These are phyloP conservation scores for Vanrija pseudolonga DNA, from an alignment of 1,284 basidiomycete genomes.

Conservation along the genomic window DNA sequence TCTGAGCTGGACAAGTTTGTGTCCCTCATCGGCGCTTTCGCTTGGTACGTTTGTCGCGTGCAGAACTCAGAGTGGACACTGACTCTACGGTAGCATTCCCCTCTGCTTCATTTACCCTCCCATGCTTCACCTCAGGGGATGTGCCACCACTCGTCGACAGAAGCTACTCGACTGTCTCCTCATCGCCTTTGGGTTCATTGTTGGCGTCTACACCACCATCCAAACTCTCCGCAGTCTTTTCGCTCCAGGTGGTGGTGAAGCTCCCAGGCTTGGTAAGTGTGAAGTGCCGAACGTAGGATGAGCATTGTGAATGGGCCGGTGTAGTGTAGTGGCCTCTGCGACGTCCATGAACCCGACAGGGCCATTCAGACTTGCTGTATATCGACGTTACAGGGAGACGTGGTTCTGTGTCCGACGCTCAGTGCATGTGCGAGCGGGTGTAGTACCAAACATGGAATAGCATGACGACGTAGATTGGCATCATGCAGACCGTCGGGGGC, in stretches of 20 bases:
- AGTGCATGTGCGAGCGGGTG: too few species aligned
- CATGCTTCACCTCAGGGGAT: slow-evolving; percentile 86
- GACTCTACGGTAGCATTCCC: slow-evolving; percentile 63
- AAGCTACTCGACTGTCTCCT: slow-evolving; percentile 72
- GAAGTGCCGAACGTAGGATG: slow-evolving; percentile 21
- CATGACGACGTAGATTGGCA: too few species aligned
- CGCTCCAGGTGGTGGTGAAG: slow-evolving; percentile 20
- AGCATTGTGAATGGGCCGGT: background rate
- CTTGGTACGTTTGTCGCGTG: slow-evolving; percentile 65
- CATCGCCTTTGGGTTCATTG: slow-evolving; percentile 75
- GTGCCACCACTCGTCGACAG: slow-evolving; percentile 67
- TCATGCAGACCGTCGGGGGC: too few species aligned
- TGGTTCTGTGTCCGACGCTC: too few species aligned
- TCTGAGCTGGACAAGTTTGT: slow-evolving; percentile 96
- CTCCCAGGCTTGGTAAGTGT: slow-evolving; percentile 40
- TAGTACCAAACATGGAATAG: too few species aligned
- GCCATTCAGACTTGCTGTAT: too few species aligned
- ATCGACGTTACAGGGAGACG: too few species aligned
- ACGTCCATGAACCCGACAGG: too few species aligned
- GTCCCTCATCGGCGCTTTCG: slow-evolving; percentile 85
- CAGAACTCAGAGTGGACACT: too few species aligned
- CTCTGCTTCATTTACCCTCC: slow-evolving; percentile 92
- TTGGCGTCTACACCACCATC: slow-evolving; percentile 69
- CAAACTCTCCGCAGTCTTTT: slow-evolving; percentile 46
- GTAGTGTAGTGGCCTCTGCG: too few species aligned